phyloP scores from a whole-genome alignment of 768 basidiomycete genomes.

The Russula lepida region DNA sequence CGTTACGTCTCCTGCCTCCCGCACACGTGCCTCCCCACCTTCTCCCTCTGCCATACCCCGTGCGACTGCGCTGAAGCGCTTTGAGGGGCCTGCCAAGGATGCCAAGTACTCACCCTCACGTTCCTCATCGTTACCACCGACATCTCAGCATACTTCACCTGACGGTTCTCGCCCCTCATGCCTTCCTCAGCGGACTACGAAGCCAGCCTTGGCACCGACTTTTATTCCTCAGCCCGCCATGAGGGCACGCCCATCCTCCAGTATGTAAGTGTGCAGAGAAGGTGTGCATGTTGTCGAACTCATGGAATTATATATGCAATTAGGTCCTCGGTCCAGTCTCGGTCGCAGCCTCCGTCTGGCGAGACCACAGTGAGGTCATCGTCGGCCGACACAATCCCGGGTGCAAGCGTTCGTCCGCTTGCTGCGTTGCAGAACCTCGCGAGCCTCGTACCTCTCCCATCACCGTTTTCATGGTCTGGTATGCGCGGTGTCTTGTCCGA shows the following conservation, averaged over 20 bases:
- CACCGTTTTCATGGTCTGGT: slow-evolving; percentile 35
- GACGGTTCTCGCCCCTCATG: slow-evolving; percentile 42
- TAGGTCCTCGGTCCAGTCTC: not conserved
- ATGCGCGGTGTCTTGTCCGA: not conserved
- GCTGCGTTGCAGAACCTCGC: slow-evolving; percentile 52
- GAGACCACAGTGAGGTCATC: slow-evolving; percentile 23
- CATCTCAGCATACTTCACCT: slow-evolving; percentile 38
- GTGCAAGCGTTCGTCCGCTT: not conserved
- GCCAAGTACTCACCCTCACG: slow-evolving; percentile 20
- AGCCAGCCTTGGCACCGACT: slow-evolving; percentile 25
- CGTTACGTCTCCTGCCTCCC: not conserved
- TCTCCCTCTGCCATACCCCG: slow-evolving; percentile 50
- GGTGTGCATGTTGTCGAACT: not conserved
- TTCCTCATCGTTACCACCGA: slow-evolving; percentile 30
- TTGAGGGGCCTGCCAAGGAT: slow-evolving; percentile 25
- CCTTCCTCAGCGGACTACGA: slow-evolving; percentile 47
- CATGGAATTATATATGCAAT: not conserved
- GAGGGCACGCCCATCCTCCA: slow-evolving; percentile 34
- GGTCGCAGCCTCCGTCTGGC: slow-evolving; percentile 22
- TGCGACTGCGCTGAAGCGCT: slow-evolving; percentile 31
- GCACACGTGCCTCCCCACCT: slow-evolving; percentile 6
- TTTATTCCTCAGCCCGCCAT: slow-evolving; percentile 28
- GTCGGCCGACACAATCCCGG: not conserved
- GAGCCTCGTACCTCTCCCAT: slow-evolving; percentile 45
- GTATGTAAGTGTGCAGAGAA: slow-evolving; percentile 30